Conservation (phyloP, 495 filamentous ascomycete species). For the Extremus antarcticus region DNA sequence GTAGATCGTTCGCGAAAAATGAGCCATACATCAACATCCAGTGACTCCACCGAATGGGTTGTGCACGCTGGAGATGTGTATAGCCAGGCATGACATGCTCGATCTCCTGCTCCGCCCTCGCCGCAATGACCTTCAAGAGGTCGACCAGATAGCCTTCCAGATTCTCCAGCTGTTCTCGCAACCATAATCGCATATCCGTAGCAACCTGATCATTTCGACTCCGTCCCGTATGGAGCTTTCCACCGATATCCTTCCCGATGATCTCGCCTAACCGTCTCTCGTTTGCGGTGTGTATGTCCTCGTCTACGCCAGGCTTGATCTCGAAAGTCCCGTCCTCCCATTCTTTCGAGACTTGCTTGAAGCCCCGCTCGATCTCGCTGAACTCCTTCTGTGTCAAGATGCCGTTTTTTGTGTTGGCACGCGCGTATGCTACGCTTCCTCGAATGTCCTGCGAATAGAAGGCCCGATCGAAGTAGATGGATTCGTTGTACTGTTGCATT, state of each 20-base stretch:
- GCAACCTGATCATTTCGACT: slow-evolving; percentile 90
- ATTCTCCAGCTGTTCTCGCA: slow-evolving; percentile 62
- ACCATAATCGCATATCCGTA: slow-evolving; percentile 88
- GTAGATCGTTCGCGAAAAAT: slow-evolving; percentile 65
- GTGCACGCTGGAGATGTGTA: slow-evolving; percentile 85
- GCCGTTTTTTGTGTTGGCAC: slow-evolving; percentile 64
- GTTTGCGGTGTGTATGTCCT: slow-evolving; percentile 87
- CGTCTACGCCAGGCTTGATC: slow-evolving; percentile 52
- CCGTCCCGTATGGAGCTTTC: slow-evolving; percentile 88
- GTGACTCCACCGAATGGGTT: slow-evolving; percentile 82
- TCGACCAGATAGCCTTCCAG: slow-evolving; percentile 60
- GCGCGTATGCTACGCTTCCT: slow-evolving; percentile 77
- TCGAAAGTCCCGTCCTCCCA: slow-evolving; percentile 54
- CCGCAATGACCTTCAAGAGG: slow-evolving; percentile 60
- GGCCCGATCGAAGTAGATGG: slow-evolving; percentile 70
- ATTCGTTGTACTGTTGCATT: slow-evolving; percentile 82
- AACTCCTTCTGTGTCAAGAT: slow-evolving; percentile 72
- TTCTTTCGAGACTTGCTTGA: slow-evolving; percentile 61
- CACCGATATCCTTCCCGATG: slow-evolving; percentile 74
- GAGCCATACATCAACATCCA: slow-evolving; percentile 74
- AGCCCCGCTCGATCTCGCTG: slow-evolving; percentile 60
- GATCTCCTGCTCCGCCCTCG: slow-evolving; percentile 69
- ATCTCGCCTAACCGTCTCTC: slow-evolving; percentile 84
- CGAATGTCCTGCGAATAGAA: slow-evolving; percentile 74
- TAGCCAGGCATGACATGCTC: slow-evolving; percentile 57